Conservation (phyloP, 306 rosid genomes). For the Corylus americana region DNA sequence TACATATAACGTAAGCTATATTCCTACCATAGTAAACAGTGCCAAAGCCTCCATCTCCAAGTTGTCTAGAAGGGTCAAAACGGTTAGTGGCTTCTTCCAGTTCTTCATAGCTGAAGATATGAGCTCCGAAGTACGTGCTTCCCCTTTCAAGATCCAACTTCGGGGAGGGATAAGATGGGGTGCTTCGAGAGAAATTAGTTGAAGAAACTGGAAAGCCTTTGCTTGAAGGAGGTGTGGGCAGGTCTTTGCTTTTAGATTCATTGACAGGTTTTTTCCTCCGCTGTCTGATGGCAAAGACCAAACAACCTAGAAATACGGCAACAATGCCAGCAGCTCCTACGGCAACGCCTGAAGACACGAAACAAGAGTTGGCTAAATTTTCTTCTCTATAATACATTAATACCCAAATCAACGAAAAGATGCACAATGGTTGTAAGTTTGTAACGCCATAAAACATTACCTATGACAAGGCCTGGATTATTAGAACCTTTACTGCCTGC, state of each 20-base stretch:
- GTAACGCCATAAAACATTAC: constrained; percentile 34
- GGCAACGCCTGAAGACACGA: constrained; percentile 46
- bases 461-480: not conserved
- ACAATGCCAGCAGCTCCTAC: constrained; percentile 45
- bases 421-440: not conserved
- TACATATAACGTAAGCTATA: not conserved
- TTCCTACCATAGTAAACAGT: constrained; percentile 80
- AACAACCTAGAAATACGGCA: constrained; percentile 37
- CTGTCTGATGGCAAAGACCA: not conserved
- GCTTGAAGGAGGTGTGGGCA: constrained; percentile 52
- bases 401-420: not conserved
- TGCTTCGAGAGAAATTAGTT: constrained; percentile 47
- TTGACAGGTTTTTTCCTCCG: constrained; percentile 44
- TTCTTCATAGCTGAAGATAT: constrained; percentile 68
- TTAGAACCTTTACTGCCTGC: constrained; percentile 2
- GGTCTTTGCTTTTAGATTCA: constrained; percentile 40
- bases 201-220: constrained; percentile 34
- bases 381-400: not conserved
- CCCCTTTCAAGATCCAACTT: constrained; percentile 40
- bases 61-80: constrained; percentile 65
- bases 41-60: constrained; percentile 97
- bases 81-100: constrained; percentile 75
- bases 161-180: constrained; percentile 58
- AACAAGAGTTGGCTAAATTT: constrained; percentile 18
- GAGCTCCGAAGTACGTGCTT: constrained; percentile 69